Base-by-base conservation (phyloP, 2,329 filamentous ascomycete species). In the Fusarium ramigenum region DNA sequence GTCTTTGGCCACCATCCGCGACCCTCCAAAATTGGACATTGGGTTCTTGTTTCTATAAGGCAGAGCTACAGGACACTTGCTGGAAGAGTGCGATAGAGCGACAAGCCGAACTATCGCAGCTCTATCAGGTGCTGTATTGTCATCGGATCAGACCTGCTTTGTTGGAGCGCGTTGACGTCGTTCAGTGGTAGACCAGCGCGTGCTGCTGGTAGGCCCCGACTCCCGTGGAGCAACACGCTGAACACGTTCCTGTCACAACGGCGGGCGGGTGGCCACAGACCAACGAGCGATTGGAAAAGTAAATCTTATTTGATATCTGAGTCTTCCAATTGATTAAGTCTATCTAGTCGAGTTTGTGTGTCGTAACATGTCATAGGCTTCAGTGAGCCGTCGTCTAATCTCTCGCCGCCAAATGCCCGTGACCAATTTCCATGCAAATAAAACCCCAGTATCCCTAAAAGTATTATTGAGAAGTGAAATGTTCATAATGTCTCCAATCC, bases 381-480 rank as follows among this genome's bases (percentile, higher is more conserved):
- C 12, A 16, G 18, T 52, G 39, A 46, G 66, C 34, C 44, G 30
- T 37, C 19, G 11, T 63, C 66, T 68, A 52, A 30, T 57, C n/a
- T 49, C 40, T 49, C 63, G 37, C 11, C 8, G 12, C 37, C 44
- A 18, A 15, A 42, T 34, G 28, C 19, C 23, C 15, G 7, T 43
- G 18, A 28, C 47, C 37, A 54, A 21, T 16, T 49, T 19, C 23
- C 23, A n/a, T 44, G 9, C 30, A 66, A 14, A 54, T 18, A 69
- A 50, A 18, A 18, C 18, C n/a, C 18, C 16, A n/a, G 19, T 47
- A 16, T 49, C 53, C 47, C 39, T 60, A 42, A 37, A 32, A 36
- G 28, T 42, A 61, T 70, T 71, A 40, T 50, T 19, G 12, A 67
- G 67, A 71, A 71, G 25, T 54, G 40, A 71, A 70, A 37, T 25